Evolutionary conservation across 306 rosid genomes (phyloP).

Genomic region (Prunus padus): DNA sequence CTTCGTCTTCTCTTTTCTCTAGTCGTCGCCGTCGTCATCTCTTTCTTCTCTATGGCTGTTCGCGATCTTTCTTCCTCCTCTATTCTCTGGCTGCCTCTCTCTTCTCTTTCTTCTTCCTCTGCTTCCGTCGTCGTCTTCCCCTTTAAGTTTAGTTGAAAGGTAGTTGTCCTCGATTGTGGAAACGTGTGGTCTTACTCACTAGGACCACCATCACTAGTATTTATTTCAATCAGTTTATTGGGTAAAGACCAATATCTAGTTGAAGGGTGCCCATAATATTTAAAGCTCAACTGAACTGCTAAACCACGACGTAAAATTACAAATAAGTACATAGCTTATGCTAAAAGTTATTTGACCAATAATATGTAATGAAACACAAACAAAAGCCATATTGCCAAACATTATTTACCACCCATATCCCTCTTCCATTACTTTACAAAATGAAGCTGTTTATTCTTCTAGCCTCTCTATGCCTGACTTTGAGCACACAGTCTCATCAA

Average conservation of each 20-base stretch:
- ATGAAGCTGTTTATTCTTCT: slow-evolving; percentile 1
- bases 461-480: background rate
- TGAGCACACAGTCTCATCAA: slow-evolving; percentile 21
- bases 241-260: background rate
- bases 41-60: too few relatives aligned
- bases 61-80: too few relatives aligned
- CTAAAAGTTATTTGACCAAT: too few relatives aligned
- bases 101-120: too few relatives aligned
- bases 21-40: too few relatives aligned
- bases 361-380: background rate
- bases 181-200: too few relatives aligned
- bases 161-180: too few relatives aligned
- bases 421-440: background rate
- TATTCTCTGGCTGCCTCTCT: too few relatives aligned
- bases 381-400: background rate
- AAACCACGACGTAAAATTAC: background rate
- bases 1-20: too few relatives aligned
- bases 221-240: too few relatives aligned
- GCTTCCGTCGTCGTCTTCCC: too few relatives aligned
- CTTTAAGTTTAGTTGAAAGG: too few relatives aligned
- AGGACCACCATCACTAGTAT: background rate
- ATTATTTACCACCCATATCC: background rate
- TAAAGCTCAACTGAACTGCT: background rate
- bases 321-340: background rate
- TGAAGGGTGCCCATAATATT: background rate